A percentile compares a stretch with the other conserved stretches of the same genome.
These are phyloP conservation scores for Trichoderma reesei DNA, from an alignment of 495 filamentous ascomycete genomes.

Conservation along the genomic window DNA sequence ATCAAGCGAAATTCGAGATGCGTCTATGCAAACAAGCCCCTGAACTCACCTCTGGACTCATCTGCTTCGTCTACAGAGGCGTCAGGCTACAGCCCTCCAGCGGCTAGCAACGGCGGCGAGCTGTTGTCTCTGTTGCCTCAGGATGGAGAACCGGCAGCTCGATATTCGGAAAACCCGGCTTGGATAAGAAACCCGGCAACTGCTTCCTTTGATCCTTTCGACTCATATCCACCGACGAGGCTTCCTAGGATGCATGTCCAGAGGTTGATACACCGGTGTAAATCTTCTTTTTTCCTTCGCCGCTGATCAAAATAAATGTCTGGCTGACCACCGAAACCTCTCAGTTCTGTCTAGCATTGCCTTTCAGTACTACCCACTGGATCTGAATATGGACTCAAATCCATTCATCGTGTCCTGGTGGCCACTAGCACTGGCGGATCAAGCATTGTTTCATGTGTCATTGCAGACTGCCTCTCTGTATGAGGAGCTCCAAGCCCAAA, in stretches of 20 bases:
- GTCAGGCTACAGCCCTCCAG: neutral
- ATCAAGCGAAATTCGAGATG: conserved; percentile 33
- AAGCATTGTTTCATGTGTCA: conserved; percentile 44
- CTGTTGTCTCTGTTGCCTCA: neutral
- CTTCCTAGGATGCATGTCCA: conserved; percentile 36
- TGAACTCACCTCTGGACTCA: conserved; percentile 17
- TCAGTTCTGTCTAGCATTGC: conserved; percentile 43
- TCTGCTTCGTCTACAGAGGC: neutral
- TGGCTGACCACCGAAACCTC: conserved; percentile 14
- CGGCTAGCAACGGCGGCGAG: conserved; percentile 1
- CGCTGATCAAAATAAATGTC: neutral
- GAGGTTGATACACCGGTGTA: conserved; percentile 42
- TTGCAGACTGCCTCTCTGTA: conserved; percentile 45
- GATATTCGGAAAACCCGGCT: conserved; percentile 10
- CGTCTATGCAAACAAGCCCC: conserved; percentile 39
- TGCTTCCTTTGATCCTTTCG: conserved; percentile 38
- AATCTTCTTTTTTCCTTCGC: conserved; percentile 12
- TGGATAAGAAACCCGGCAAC: conserved; percentile 11
- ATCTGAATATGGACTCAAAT: conserved; percentile 36
- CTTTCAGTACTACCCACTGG: conserved; percentile 46
- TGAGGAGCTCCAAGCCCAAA: conserved; percentile 38
- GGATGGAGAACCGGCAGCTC: neutral
- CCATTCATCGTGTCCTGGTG: conserved; percentile 47
- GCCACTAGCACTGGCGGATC: conserved; percentile 40
- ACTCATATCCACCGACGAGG: conserved; percentile 41